A percentile compares a stretch with the other conserved stretches of the same genome.
Evolutionary conservation across 1,284 basidiomycete genomes (phyloP).

Genomic region (Agaricales sp.): DNA sequence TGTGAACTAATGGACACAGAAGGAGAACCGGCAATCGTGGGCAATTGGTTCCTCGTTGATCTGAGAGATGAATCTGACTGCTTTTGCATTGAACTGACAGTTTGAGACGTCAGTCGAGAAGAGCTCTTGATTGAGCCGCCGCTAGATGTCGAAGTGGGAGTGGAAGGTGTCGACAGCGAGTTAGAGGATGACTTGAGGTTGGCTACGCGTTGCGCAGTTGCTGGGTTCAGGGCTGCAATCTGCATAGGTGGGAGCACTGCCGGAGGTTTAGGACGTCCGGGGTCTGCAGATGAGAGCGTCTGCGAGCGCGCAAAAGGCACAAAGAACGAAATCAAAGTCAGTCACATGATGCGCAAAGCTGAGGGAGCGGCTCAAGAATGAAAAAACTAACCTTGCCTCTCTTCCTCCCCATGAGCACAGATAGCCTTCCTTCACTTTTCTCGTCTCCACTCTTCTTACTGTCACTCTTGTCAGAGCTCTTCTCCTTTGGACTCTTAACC

Average conservation of each 20-base stretch:
- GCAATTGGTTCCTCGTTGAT: conserved; percentile 57
- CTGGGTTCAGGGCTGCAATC: conserved; percentile 69
- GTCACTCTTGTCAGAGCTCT: conserved; percentile 29
- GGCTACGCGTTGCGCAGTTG: conserved; percentile 72
- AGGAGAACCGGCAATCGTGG: conserved; percentile 85
- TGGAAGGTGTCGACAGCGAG: conserved; percentile 30
- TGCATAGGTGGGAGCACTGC: conserved; percentile 80
- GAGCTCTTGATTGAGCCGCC: conserved; percentile 32
- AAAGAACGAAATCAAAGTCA: not conserved
- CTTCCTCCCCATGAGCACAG: conserved; percentile 80
- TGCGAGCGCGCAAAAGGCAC: too few species aligned
- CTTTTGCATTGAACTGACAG: conserved; percentile 72
- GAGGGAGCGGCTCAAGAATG: conserved; percentile 7
- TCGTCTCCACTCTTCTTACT: conserved; percentile 35
- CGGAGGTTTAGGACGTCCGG: conserved; percentile 55
- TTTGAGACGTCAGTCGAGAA: conserved; percentile 62
- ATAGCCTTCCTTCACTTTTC: conserved; percentile 67
- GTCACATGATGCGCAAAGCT: not conserved
- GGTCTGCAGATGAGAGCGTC: conserved; percentile 81
- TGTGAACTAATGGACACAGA: conserved; percentile 63
- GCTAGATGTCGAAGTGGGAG: conserved; percentile 28
- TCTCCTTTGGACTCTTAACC: conserved; percentile 26
- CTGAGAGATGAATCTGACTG: conserved; percentile 72
- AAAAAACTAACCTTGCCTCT: conserved; percentile 71
- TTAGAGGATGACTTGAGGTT: conserved; percentile 46